These are phyloP conservation scores for Pseudonitzschia delicatissima DNA, from an alignment of 108 stramenopile species.

Conservation along the genomic window DNA sequence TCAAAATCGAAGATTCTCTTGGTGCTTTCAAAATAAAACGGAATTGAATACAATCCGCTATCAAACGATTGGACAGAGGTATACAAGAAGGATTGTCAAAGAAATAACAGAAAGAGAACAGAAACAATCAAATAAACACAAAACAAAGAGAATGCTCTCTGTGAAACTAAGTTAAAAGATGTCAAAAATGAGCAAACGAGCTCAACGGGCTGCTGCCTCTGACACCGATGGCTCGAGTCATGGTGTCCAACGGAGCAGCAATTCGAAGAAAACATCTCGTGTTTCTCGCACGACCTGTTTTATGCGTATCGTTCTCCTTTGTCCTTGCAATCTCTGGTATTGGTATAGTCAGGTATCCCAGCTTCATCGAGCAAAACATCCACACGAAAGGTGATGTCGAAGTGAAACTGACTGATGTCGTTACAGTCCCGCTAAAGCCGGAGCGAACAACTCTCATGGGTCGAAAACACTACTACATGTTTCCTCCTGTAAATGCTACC, in stretches of 20 bases:
- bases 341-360: not conserved
- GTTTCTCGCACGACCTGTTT: not conserved
- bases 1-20: no score
- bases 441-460: not conserved
- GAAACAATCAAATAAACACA: no score
- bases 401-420: constrained; percentile 15
- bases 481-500: not conserved
- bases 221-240: not conserved
- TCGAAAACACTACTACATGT: constrained; percentile 22
- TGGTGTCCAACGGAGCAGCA: no score
- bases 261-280: no score
- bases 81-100: no score
- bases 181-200: not conserved
- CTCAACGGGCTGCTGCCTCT: not conserved
- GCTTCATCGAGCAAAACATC: not conserved
- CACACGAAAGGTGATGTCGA: constrained; percentile 6
- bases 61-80: no score
- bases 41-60: no score
- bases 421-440: constrained; percentile 20
- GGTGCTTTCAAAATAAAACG: no score
- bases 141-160: not conserved
- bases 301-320: not conserved
- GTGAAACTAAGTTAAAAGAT: not conserved
- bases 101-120: no score
- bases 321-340: not conserved